A percentile compares a stretch with the other conserved stretches of the same genome.
phyloP scores from a whole-genome alignment of 78 protist species.

The Salpingoeca rosetta region DNA sequence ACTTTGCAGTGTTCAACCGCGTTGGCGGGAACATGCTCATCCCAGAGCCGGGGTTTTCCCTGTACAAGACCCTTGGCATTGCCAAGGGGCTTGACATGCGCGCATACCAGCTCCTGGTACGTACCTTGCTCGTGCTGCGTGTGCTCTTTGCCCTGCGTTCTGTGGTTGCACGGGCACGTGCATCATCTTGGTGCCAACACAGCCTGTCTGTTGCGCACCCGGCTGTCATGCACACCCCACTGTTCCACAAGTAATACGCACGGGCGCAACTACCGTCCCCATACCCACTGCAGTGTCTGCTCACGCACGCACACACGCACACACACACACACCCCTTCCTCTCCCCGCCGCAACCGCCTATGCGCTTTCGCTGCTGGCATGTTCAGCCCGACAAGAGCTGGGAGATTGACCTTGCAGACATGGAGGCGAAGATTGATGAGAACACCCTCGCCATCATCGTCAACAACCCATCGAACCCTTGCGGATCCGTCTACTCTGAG shows the following conservation, averaged over 20 bases:
- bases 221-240: no score
- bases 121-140: no score
- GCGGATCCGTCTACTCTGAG: constrained; percentile 66
- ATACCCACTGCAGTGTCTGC: not conserved
- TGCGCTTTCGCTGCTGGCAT: no score
- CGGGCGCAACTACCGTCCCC: no score
- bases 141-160: no score
- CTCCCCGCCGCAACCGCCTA: no score
- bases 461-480: constrained; percentile 89
- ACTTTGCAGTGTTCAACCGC: not conserved
- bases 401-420: constrained; percentile 57
- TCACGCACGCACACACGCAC: not conserved
- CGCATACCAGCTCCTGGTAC: constrained; percentile 42
- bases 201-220: no score
- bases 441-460: constrained; percentile 70
- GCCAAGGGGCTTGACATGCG: constrained; percentile 31
- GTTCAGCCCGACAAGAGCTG: constrained; percentile 55
- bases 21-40: constrained; percentile 71
- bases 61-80: constrained; percentile 64
- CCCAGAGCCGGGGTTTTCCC: constrained; percentile 86
- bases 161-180: no score
- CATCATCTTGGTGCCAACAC: no score
- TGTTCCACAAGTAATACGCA: no score
- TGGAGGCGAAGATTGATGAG: constrained; percentile 54
- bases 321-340: no score